phyloP scores from a whole-genome alignment of 495 filamentous ascomycete species.

The Penicillium mononematosum region DNA sequence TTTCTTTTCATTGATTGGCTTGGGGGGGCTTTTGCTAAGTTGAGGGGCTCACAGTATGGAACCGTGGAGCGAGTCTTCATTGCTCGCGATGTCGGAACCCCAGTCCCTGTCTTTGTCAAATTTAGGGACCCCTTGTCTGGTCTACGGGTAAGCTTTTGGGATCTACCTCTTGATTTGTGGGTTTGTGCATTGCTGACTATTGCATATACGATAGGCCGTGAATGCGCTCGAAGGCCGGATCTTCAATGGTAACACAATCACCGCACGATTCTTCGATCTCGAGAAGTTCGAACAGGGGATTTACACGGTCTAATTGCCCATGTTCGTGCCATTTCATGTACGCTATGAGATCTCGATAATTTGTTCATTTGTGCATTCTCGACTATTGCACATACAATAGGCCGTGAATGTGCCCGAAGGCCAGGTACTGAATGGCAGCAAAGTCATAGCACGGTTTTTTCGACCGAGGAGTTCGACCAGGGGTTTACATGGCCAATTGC shows the following conservation, averaged over 20 bases:
- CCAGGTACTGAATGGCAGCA: not conserved
- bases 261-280: constrained; percentile 72
- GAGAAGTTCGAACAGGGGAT: constrained; percentile 76
- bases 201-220: constrained; percentile 59
- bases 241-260: constrained; percentile 83
- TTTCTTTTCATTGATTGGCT: not conserved
- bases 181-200: constrained; percentile 7
- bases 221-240: constrained; percentile 79
- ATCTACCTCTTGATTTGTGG: constrained; percentile 1
- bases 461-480: not conserved
- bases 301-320: constrained; percentile 48
- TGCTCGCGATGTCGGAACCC: constrained; percentile 49
- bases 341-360: constrained; percentile 2
- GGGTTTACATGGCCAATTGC: not conserved
- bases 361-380: not conserved
- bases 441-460: not conserved
- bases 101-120: constrained; percentile 80
- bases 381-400: not conserved
- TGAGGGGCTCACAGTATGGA: constrained; percentile 60
- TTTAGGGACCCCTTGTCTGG: constrained; percentile 81
- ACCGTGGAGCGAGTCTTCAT: constrained; percentile 81
- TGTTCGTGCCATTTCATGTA: not conserved
- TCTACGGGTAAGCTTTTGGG: constrained; percentile 60
- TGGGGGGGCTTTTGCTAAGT: constrained; percentile 5
- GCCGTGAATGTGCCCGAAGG: not conserved